Evolutionary conservation across 2,329 filamentous ascomycete genomes (phyloP), one percentile per base, ranked within the genome.

Genomic region (Phoma herbarum): DNA sequence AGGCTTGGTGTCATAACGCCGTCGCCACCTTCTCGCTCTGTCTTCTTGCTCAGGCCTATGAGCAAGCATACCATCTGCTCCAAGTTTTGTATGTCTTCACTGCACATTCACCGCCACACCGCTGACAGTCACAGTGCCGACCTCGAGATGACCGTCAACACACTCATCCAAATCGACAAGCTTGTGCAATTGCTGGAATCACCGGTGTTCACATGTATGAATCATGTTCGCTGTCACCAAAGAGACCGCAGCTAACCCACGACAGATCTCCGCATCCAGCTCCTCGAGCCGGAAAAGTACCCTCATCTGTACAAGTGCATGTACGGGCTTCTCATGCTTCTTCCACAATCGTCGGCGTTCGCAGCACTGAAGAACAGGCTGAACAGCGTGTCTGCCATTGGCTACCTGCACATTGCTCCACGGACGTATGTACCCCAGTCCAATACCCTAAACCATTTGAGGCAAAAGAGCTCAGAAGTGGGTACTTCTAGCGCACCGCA

Each of bases 131-230:
- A 10, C 64, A 96, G 92, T 78, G 95, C 92, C 59, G 95, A 99
- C 71, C 83, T 99, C 47, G 95, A 99, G 76, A 98, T 99, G 92
- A 98, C 94, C 0, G 95, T 99, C 68, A 97, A 97, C 69, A 96
- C 97, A 79, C 86, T 99, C 54, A 99, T 99, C 42, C 96, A 99
- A 76, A 97, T 99, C 67, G 95, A 99, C 78, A 99, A 99, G 77
- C 85, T 99, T 16, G 95, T 99, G 12, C 95, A 99, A 76, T 84
- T 99, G 16, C 88, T 99, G 37, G 95, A 99, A 76, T 98, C 93
- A 0, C 95, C 95, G 0, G 95, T 99, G 1, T 99, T 99, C 73
- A 99, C 95, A 45, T 99, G 92, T 96, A 78, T 79, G 88, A 77
- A 14, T 20, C 25, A 22, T 6, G 12, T 0, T 11, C 26, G 9